phyloP scores from a whole-genome alignment of 768 basidiomycete genomes.

The Suillus decipiens region DNA sequence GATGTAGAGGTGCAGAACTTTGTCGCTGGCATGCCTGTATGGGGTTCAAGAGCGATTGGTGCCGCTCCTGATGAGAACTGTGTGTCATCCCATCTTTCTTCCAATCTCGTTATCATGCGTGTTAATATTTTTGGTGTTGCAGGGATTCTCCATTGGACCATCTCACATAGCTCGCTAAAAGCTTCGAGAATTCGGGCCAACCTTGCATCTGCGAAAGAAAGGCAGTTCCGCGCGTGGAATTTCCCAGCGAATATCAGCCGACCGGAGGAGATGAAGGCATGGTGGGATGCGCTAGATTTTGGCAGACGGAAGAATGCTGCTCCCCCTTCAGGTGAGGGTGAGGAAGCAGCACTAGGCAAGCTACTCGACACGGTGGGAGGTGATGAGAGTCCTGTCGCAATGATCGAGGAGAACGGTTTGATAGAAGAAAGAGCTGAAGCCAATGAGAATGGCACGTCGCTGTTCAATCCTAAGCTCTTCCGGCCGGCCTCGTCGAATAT shows the following conservation, averaged over 20 bases:
- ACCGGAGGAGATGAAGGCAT: constrained; percentile 28
- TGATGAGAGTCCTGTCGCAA: not conserved
- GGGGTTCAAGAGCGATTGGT: constrained; percentile 40
- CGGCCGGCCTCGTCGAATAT: constrained; percentile 36
- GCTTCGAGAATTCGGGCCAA: constrained; percentile 37
- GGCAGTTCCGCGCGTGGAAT: constrained; percentile 47
- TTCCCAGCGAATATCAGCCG: constrained; percentile 51
- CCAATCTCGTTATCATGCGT: not conserved
- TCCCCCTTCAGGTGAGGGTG: not conserved
- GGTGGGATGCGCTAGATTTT: constrained; percentile 35
- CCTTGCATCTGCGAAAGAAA: constrained; percentile 36
- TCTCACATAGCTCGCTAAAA: constrained; percentile 41
- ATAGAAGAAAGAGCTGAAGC: not conserved
- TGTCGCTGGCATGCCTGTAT: constrained; percentile 39
- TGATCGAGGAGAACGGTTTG: not conserved
- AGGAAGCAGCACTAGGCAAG: not conserved
- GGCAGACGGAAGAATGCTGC: constrained; percentile 16
- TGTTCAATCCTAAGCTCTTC: constrained; percentile 36
- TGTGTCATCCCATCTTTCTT: constrained; percentile 9
- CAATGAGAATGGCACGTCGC: not conserved
- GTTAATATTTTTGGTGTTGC: not conserved
- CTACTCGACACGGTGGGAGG: not conserved
- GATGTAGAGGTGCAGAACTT: constrained; percentile 50
- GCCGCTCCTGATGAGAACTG: constrained; percentile 18
- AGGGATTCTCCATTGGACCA: constrained; percentile 68